phyloP scores from a whole-genome alignment of 768 basidiomycete genomes.

The Russula virescens region DNA sequence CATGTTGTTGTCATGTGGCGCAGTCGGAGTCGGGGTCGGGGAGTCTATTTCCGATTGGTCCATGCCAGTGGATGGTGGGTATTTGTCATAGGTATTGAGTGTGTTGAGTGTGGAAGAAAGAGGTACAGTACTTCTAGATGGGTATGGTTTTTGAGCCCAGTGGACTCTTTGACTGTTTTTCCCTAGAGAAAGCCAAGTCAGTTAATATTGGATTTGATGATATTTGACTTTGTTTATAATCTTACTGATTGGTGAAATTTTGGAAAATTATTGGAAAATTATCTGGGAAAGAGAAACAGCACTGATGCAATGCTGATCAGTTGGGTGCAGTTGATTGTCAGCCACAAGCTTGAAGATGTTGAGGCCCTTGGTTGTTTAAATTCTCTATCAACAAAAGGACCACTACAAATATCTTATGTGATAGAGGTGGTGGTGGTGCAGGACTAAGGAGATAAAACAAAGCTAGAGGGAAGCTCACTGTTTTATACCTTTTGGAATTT shows the following conservation, averaged over 20 bases:
- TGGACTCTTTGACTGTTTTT: background rate
- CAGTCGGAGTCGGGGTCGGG: background rate
- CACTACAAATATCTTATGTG: background rate
- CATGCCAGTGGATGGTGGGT: background rate
- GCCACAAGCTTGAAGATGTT: background rate
- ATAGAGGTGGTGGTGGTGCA: background rate
- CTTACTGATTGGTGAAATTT: slow-evolving; percentile 15
- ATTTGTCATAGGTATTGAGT: background rate
- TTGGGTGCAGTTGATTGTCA: background rate
- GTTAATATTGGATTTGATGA: background rate
- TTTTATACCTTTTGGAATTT: slow-evolving; percentile 5
- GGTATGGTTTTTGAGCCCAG: background rate
- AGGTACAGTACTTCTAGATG: background rate
- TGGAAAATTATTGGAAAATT: background rate
- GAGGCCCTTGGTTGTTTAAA: background rate
- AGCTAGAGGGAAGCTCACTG: background rate
- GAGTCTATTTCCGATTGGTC: background rate
- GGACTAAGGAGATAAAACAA: background rate
- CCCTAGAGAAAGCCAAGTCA: background rate
- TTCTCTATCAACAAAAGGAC: background rate
- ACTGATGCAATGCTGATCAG: too few species aligned
- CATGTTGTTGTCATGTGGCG: background rate
- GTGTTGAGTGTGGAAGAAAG: background rate
- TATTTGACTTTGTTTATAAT: too few species aligned
- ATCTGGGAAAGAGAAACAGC: background rate